Conservation (phyloP, 202 grass and related monocot genomes). For the Panicum hallii region DNA sequence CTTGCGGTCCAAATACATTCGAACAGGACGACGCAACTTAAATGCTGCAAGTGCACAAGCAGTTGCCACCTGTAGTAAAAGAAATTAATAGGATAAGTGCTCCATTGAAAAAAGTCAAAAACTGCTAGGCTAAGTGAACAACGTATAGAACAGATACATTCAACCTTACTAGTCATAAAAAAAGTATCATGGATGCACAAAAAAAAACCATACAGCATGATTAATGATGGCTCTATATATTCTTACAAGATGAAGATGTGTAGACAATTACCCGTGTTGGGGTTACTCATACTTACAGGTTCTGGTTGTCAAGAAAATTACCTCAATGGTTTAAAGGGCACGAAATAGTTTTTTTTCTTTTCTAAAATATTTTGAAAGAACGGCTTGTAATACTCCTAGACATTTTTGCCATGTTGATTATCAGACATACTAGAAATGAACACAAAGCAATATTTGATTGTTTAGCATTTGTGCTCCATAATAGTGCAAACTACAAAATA, state of each 20-base stretch:
- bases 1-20: slow-evolving; percentile 93
- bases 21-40: slow-evolving; percentile 71
- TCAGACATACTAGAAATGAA: slow-evolving; percentile 23
- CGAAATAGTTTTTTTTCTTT: background rate
- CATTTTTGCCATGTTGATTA: background rate
- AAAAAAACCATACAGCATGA: background rate
- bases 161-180: slow-evolving; percentile 6
- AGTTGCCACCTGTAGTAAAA: slow-evolving; percentile 63
- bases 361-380: background rate
- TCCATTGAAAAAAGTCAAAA: slow-evolving; percentile 5
- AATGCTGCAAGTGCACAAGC: slow-evolving; percentile 88
- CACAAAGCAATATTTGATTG: background rate
- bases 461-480: slow-evolving; percentile 19
- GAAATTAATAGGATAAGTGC: slow-evolving; percentile 1
- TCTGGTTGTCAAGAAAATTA: background rate
- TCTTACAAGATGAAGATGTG: slow-evolving; percentile 23
- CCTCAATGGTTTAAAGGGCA: background rate
- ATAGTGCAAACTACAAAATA: slow-evolving; percentile 6
- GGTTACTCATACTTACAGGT: background rate
- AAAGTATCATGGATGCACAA: background rate
- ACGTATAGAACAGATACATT: background rate
- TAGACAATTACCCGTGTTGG: slow-evolving; percentile 3
- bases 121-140: slow-evolving; percentile 2
- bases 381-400: background rate
- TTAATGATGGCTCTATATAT: background rate